Base-by-base conservation (phyloP, 116 monocot genomes). In the Iris pallida region DNA sequence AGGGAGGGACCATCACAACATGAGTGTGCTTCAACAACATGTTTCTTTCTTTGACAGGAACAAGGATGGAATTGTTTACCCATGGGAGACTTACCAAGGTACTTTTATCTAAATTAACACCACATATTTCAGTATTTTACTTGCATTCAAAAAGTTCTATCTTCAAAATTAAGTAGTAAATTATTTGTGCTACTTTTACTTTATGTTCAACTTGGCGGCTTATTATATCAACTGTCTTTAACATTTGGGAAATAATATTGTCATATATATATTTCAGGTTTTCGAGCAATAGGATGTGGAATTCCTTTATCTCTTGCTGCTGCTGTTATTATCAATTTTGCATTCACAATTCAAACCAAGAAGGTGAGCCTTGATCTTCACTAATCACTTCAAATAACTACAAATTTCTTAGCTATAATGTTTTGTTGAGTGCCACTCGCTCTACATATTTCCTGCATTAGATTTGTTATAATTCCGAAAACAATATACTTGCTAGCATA, bases 11-110 rank as follows among this genome's bases (percentile, higher is more conserved):
- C 47, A 53, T 43, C 60, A 58, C 13, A 58, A 68, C 68, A 52
- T 83, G 79, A 79, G 75, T 11, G 83, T 83, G 47, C 61, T 82
- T 6, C 82, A 82, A 71, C 78, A 82, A 18, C 82, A 82, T 43
- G 82, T 47, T 0, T 61, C 74, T 11, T 82, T 82, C 70, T 82
- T 82, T 55, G 82, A 78, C 48, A 59, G 70, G 49, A 82, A 82
- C 18, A 67, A 71, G 13, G 73, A 82, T 66, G 78, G 82, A 7
- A 71, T 78, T 42, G 53, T 82, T 17, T 67, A 82, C 20, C 81
- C 77, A 17, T 68, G 77, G 68, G 77, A 82, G 56, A 82, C 81
- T 6, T 82, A 64, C 55, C 42, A 51, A 73, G 76, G 81, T 81
- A 9, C 18, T 30, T 30, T 30, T 30, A 15, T 12, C 45, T n/a